phyloP scores from a whole-genome alignment of 768 basidiomycete genomes.

The Hygrocybe coccinea region DNA sequence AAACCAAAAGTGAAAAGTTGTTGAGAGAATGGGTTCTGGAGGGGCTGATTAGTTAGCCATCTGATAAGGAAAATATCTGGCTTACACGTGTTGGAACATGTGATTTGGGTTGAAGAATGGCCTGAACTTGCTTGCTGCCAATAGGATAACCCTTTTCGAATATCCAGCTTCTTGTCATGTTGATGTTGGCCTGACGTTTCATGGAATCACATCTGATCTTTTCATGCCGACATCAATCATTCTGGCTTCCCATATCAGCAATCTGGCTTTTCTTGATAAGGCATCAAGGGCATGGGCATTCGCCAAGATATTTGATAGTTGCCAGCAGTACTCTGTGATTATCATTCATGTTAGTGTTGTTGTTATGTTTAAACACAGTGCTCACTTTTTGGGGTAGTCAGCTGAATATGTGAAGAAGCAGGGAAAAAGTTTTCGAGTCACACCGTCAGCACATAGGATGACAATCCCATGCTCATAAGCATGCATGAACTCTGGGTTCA shows the following conservation, averaged over 20 bases:
- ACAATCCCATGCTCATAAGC: conserved; percentile 25
- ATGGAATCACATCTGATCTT: background rate
- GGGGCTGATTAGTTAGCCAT: background rate
- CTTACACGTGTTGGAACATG: background rate
- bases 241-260: background rate
- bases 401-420: conserved; percentile 26
- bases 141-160: background rate
- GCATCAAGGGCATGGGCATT: conserved; percentile 22
- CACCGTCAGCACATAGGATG: conserved; percentile 23
- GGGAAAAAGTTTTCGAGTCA: conserved; percentile 14
- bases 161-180: background rate
- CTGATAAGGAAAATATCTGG: background rate
- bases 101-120: background rate
- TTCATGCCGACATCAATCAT: background rate
- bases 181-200: background rate
- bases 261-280: conserved; percentile 7
- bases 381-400: conserved; percentile 31
- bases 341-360: conserved; percentile 1
- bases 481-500: conserved; percentile 23
- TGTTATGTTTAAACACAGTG: background rate
- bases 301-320: conserved; percentile 15
- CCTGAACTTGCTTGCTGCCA: background rate
- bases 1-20: conserved; percentile 23
- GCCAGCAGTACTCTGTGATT: conserved; percentile 18
- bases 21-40: conserved; percentile 11